These are phyloP conservation scores for Cucumis sativus DNA, from an alignment of 306 rosid genomes.

Conservation along the genomic window DNA sequence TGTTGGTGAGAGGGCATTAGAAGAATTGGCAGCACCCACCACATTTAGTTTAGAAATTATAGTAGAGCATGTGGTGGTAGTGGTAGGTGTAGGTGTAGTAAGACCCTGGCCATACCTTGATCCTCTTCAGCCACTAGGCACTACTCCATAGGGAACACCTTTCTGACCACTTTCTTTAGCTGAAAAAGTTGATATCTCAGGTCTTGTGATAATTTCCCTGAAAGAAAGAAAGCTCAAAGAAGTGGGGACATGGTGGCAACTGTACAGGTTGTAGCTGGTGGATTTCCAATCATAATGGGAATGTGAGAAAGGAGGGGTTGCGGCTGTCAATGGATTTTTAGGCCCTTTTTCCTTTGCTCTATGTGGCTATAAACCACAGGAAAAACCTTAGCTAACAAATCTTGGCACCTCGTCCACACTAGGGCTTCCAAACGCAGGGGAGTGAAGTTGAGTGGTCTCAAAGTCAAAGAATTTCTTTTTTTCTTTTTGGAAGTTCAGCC, in stretches of 20 bases:
- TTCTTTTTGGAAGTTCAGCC: too few species aligned
- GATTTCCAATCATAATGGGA: background rate
- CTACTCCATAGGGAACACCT: background rate
- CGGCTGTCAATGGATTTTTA: background rate
- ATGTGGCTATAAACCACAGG: background rate
- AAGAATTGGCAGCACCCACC: background rate
- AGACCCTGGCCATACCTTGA: background rate
- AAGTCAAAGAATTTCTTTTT: background rate
- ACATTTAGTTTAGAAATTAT: background rate
- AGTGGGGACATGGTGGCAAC: background rate
- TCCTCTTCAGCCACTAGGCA: background rate
- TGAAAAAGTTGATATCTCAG: background rate
- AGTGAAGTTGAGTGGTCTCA: background rate
- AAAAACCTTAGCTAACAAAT: background rate
- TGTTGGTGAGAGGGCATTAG: slow-evolving; percentile 1
- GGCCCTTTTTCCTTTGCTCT: background rate
- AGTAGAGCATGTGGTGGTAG: background rate
- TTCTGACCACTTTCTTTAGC: background rate
- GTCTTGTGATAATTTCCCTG: background rate
- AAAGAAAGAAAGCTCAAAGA: background rate
- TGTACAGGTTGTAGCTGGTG: background rate
- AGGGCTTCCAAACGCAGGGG: background rate
- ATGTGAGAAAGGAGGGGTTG: background rate
- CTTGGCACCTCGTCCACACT: background rate
- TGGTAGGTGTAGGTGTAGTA: background rate